Base-by-base conservation (phyloP, 2,329 filamentous ascomycete species). In the Stagonosporopsis chrysanthemi region DNA sequence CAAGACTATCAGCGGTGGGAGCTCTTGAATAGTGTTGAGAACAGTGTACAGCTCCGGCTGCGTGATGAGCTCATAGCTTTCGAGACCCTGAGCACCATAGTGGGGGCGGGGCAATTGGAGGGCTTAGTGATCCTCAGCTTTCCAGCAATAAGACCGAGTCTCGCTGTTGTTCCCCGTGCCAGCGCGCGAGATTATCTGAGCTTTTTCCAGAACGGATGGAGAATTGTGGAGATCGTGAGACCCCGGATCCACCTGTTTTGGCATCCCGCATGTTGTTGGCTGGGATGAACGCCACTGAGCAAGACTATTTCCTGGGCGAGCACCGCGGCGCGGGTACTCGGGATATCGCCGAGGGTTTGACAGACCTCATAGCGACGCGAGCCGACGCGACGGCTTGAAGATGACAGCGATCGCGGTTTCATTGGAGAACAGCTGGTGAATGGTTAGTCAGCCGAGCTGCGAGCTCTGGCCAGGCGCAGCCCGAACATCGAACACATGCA, bases 41-140 rank as follows among this genome's bases (percentile, higher is more conserved):
- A 40, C 46, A 58, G 56, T 64, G 44, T 42, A 69, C 58, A 70
- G 64, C 65, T 69, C 57, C 56, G 29, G 58, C 59, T 69, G 70
- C 67, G 68, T 52, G 61, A 74, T 75, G 72, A 75, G 71, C 70
- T 74, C 74, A 75, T 75, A 69, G 66, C 67, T 70, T 58, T 64
- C 60, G 63, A 52, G 58, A 58, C 58, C 68, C 66, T 60, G 68
- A 62, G 63, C 54, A 46, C 41, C 42, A 63, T 64, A 60, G 72
- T 73, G 71, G 71, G 70, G 71, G 72, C 62, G 70, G 71, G 71
- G 71, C 66, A 66, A 45, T 50, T 50, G 36, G 40, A 52, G 19
- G 47, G 62, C 64, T 65, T 67, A 65, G 60, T 62, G 60, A 62
- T 56, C 59, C 58, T 60, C 59, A 62, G 42, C 33, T 61, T 57